Base-by-base conservation (phyloP, 306 rosid genomes). In the Quercus agrifolia region DNA sequence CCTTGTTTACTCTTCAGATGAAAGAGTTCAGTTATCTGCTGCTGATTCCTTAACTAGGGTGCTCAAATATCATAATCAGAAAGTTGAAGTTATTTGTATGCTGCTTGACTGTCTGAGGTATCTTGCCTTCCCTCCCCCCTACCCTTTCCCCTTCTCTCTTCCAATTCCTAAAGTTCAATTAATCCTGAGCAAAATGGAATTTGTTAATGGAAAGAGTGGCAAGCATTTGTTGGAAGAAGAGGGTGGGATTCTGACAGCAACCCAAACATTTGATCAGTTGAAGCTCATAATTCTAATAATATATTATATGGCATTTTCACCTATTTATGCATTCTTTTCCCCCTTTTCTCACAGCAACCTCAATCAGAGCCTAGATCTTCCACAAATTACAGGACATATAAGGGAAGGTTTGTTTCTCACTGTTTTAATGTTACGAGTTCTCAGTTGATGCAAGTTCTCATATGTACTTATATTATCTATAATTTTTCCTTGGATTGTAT, bases 91-190 rank as follows among this genome's bases (percentile, higher is more conserved):
- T 44, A 81, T 95, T 83, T 86, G 87, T 70, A 77, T 88, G 86
- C 84, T 95, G 83, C 95, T 95, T 59, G 99, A 95, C 82, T 84
- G 90, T 81, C 91, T 95, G 49, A 87, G 91, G 99, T 95, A 84
- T 75, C 77, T 81, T 78, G 44, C 76, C 41, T 75, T 67, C 25
- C 63, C 52, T 74, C 68, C 9, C 3, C 33, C 3, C 27, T 41
- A 6, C 31, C 68, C 38, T 14, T 49, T 64, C 61, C 23, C 41
- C 13, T 44, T 31, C 69, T 30, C 52, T 58, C 31, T 58, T 71
- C 61, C 49, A 10, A 31, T 49, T 23, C 20, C 57, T 67, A 56
- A 17, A 41, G 56, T 80, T 80, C 19, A 9, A 63, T 61, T 44
- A 71, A 66, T 79, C 57, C 31, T 38, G 5, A 23, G 49, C 49